These are phyloP conservation scores for Russula abietina DNA, from an alignment of 768 basidiomycete species.

Conservation along the genomic window DNA sequence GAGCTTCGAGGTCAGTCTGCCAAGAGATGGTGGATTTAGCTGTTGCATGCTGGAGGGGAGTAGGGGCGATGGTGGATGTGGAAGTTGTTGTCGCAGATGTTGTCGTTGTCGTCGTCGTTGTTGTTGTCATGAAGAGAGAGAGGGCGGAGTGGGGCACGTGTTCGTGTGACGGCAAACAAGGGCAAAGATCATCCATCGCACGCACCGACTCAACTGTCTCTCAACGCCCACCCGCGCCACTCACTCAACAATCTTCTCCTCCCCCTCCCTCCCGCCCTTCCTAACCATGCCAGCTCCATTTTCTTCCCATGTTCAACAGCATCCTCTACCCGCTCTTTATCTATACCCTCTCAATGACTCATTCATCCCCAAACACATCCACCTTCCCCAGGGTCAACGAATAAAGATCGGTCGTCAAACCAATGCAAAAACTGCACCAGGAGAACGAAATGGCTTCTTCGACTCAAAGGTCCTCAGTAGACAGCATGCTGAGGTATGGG, in stretches of 20 bases:
- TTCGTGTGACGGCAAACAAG: slow-evolving; percentile 12
- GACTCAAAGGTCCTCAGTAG: slow-evolving; percentile 92
- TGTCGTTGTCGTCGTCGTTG: not conserved
- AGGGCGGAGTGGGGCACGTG: slow-evolving; percentile 1
- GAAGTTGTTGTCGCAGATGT: not conserved
- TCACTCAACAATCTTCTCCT: slow-evolving; percentile 1
- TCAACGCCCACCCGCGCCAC: slow-evolving; percentile 9
- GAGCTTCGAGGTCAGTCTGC: slow-evolving; percentile 70
- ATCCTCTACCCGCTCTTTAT: slow-evolving; percentile 33
- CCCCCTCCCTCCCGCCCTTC: not conserved
- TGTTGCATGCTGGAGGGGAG: slow-evolving; percentile 58
- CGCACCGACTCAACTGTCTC: not conserved
- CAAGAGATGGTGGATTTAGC: slow-evolving; percentile 63
- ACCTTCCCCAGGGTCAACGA: slow-evolving; percentile 59
- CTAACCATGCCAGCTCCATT: slow-evolving; percentile 21
- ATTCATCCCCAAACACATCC: slow-evolving; percentile 90
- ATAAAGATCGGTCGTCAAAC: slow-evolving; percentile 95
- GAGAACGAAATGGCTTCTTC: slow-evolving; percentile 92
- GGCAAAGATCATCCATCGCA: not conserved
- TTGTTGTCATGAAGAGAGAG: slow-evolving; percentile 7
- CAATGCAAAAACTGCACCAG: slow-evolving; percentile 89
- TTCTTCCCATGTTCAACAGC: slow-evolving; percentile 19
- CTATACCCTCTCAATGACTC: slow-evolving; percentile 92
- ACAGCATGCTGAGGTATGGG: slow-evolving; percentile 99
- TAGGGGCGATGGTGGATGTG: slow-evolving; percentile 28